Percentiles rank a stretch among this genome's conserved stretches.
Evolutionary conservation across 192 early-diverging fungal genomes (phyloP).

Genomic region (Coemansia sp.): DNA sequence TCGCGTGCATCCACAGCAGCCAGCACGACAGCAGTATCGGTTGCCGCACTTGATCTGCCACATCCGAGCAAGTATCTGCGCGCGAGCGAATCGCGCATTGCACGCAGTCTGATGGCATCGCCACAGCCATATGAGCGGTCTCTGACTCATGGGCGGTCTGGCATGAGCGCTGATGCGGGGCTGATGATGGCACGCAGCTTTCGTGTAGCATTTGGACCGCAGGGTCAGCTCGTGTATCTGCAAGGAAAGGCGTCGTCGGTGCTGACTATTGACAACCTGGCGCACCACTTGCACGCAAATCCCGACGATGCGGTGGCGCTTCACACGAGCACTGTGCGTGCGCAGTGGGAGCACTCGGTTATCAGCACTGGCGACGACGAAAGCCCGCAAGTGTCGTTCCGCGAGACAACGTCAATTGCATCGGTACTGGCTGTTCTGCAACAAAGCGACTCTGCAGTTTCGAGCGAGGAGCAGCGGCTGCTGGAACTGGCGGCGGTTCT

Average conservation of each 20-base stretch:
- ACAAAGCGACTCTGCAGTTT: neutral
- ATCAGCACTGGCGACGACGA: neutral
- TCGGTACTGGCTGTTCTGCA: constrained; percentile 11
- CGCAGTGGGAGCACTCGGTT: constrained; percentile 30
- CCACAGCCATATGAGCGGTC: constrained; percentile 36
- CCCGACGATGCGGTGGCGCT: constrained; percentile 7
- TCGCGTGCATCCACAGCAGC: neutral
- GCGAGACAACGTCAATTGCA: constrained; percentile 16
- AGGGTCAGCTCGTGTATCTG: constrained; percentile 64
- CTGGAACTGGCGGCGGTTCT: constrained; percentile 39
- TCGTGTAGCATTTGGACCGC: constrained; percentile 82
- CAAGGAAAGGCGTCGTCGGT: constrained; percentile 11
- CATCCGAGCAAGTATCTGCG: constrained; percentile 45
- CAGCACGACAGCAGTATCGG: constrained; percentile 1
- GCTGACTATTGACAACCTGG: constrained; percentile 53
- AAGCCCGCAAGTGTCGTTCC: constrained; percentile 8
- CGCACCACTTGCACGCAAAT: constrained; percentile 29
- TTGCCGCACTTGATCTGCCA: constrained; percentile 32
- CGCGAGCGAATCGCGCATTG: constrained; percentile 19
- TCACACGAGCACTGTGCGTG: constrained; percentile 17
- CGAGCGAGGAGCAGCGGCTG: constrained; percentile 15
- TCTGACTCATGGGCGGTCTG: constrained; percentile 48
- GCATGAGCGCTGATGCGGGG: constrained; percentile 66
- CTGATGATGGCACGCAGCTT: constrained; percentile 80
- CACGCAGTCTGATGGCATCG: constrained; percentile 11